phyloP scores from a whole-genome alignment of 495 filamentous ascomycete genomes.

The Lasiosphaeris hirsuta region DNA sequence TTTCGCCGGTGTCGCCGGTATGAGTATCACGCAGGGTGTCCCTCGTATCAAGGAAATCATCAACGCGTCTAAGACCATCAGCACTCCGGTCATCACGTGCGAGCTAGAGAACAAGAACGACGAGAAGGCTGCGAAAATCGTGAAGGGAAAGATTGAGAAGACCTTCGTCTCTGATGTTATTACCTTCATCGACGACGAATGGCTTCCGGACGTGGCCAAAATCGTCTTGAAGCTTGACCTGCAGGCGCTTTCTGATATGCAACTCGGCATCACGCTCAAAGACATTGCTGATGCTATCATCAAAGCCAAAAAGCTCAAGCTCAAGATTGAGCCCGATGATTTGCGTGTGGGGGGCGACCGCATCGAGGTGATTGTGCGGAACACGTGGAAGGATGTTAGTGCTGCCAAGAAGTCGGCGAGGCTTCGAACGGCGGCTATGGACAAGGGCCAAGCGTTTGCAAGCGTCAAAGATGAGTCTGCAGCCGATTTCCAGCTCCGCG shows the following conservation, averaged over 20 bases:
- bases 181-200: constrained; percentile 74
- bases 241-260: constrained; percentile 69
- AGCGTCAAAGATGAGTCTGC: constrained; percentile 40
- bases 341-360: constrained; percentile 32
- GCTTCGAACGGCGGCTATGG: constrained; percentile 43
- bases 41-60: constrained; percentile 99
- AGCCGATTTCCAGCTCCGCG: constrained; percentile 72
- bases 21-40: constrained; percentile 98
- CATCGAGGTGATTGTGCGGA: constrained; percentile 56
- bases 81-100: constrained; percentile 89
- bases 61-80: constrained; percentile 90
- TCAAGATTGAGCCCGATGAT: constrained; percentile 48
- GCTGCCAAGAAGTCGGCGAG: constrained; percentile 47
- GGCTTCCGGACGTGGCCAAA: constrained; percentile 68
- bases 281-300: constrained; percentile 72
- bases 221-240: constrained; percentile 74
- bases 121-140: constrained; percentile 74
- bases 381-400: constrained; percentile 43
- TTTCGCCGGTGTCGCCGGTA: constrained; percentile 98
- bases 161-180: constrained; percentile 73
- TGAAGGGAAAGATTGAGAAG: constrained; percentile 90
- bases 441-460: constrained; percentile 28
- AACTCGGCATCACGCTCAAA: constrained; percentile 65
- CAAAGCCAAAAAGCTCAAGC: constrained; percentile 75
- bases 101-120: constrained; percentile 66